These are phyloP conservation scores for Cercospora sp. DNA, from an alignment of 2,329 filamentous ascomycete genomes.

Conservation along the genomic window DNA sequence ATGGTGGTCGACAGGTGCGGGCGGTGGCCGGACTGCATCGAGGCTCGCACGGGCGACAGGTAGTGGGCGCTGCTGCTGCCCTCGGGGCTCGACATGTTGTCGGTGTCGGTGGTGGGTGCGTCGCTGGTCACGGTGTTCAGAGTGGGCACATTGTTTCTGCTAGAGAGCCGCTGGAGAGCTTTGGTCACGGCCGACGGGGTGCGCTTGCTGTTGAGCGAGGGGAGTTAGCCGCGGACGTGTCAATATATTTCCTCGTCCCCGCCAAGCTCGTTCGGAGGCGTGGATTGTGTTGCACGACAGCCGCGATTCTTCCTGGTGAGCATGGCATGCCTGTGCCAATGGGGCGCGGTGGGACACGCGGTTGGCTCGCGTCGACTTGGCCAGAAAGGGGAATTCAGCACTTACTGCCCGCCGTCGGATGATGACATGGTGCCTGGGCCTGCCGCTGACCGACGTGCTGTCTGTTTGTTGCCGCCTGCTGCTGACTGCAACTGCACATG, in stretches of 20 bases:
- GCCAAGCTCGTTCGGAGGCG: not conserved
- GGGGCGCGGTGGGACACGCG: not conserved
- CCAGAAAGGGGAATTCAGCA: slow-evolving; percentile 5
- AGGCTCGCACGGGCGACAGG: slow-evolving; percentile 26
- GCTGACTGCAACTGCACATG: not conserved
- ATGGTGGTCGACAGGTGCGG: slow-evolving; percentile 42
- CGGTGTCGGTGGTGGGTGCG: slow-evolving; percentile 12
- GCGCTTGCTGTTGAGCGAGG: slow-evolving; percentile 41
- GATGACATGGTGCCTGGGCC: slow-evolving; percentile 10
- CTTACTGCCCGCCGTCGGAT: slow-evolving; percentile 11
- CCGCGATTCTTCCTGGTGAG: not conserved
- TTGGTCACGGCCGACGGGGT: slow-evolving; percentile 55
- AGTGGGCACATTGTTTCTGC: slow-evolving; percentile 45
- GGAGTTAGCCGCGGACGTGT: not conserved
- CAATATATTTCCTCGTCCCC: not conserved
- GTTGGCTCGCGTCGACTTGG: slow-evolving; percentile 5
- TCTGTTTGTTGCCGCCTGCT: not conserved
- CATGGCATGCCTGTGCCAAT: not conserved
- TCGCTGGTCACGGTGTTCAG: slow-evolving; percentile 20
- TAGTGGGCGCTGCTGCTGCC: slow-evolving; percentile 25
- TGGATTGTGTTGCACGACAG: not conserved
- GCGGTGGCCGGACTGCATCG: slow-evolving; percentile 31
- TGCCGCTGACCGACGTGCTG: not conserved
- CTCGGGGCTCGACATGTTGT: slow-evolving; percentile 20
- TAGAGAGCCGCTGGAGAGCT: slow-evolving; percentile 55